phyloP scores from a whole-genome alignment of 208 protist species.

The Borovskyia barvae region DNA sequence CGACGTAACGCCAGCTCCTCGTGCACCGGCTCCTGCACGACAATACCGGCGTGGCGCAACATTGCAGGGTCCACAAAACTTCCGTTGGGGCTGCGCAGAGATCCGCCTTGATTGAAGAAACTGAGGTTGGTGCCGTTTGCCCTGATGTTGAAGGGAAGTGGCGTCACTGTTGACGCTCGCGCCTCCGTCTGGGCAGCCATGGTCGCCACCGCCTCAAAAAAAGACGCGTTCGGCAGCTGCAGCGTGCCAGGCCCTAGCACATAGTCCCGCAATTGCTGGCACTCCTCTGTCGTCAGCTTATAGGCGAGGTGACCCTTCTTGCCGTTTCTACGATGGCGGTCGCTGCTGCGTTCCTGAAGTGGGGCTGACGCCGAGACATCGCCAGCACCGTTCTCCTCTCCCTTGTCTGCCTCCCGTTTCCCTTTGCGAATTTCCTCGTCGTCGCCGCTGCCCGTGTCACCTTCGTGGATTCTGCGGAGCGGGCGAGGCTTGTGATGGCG shows the following conservation, averaged over 20 bases:
- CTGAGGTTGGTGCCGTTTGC: constrained; percentile 15
- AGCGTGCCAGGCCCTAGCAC: neutral
- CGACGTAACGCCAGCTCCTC: constrained; percentile 6
- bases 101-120: constrained; percentile 14
- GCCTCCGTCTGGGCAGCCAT: constrained; percentile 1
- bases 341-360: no score
- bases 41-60: constrained; percentile 24
- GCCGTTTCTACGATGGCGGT: no score
- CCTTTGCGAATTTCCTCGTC: neutral
- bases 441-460: neutral
- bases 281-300: constrained; percentile 20
- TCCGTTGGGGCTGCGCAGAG: constrained; percentile 7
- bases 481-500: no score
- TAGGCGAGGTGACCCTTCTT: constrained; percentile 21
- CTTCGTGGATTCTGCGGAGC: no score
- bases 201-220: neutral
- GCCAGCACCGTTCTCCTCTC: neutral
- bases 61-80: constrained; percentile 16
- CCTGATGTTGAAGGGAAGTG: neutral
- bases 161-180: neutral
- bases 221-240: neutral
- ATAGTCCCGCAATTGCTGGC: constrained; percentile 24
- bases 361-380: no score
- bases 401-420: neutral
- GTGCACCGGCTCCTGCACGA: constrained; percentile 24